These are phyloP conservation scores for Trypethelium eluteriae DNA, from an alignment of 495 filamentous ascomycete species.

Conservation along the genomic window DNA sequence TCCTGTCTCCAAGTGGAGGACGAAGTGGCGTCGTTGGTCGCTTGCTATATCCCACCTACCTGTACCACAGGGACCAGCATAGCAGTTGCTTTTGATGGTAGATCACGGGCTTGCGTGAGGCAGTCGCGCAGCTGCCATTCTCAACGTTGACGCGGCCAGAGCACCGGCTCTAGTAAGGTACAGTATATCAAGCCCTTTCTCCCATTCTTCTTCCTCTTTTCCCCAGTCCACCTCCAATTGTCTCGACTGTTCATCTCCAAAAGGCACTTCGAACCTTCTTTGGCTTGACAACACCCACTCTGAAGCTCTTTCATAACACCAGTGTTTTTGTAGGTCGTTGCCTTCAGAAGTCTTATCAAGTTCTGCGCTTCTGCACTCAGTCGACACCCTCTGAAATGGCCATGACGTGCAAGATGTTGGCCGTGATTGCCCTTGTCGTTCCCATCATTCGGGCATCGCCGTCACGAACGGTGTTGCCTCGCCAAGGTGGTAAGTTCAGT, in stretches of 20 bases:
- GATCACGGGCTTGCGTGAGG: neutral
- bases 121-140: neutral
- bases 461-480: neutral
- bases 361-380: neutral
- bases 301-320: neutral
- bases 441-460: neutral
- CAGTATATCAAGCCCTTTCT: neutral
- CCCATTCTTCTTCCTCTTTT: neutral
- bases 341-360: slow-evolving; percentile 1
- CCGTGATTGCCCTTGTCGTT: neutral
- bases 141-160: neutral
- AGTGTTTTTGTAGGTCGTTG: neutral
- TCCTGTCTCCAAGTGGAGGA: too few relatives aligned
- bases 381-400: neutral
- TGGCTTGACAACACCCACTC: neutral
- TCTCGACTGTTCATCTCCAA: slow-evolving; percentile 3
- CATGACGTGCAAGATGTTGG: neutral
- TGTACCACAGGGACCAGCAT: neutral
- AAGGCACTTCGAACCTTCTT: neutral
- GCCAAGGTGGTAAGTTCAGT: neutral
- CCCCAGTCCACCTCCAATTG: neutral
- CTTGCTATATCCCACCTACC: neutral
- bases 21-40: neutral
- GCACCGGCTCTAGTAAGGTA: neutral
- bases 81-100: neutral